Conservation (phyloP, 768 basidiomycete genomes). For the Mycena vulgaris region DNA sequence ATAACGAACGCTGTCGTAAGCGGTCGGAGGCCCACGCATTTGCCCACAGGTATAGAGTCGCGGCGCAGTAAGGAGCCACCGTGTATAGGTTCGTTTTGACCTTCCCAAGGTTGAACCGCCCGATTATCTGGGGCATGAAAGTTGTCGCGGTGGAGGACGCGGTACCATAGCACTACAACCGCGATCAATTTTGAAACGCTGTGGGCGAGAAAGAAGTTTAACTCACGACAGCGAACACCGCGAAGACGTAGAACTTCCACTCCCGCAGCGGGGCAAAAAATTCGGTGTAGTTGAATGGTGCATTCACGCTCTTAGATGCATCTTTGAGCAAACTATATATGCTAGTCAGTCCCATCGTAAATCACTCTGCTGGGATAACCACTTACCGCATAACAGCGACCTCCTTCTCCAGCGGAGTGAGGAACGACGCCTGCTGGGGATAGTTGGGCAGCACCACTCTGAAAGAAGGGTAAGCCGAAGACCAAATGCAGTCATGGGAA, state of each 20-base stretch:
- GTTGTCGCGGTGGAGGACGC: not conserved
- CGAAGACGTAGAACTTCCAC: slow-evolving; percentile 12
- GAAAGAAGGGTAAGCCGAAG: not conserved
- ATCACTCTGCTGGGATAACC: too few relatives aligned
- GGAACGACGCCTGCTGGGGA: slow-evolving; percentile 1
- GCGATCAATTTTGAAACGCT: not conserved
- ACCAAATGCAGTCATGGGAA: not conserved
- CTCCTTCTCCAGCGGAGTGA: slow-evolving; percentile 7
- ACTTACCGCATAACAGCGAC: slow-evolving; percentile 7
- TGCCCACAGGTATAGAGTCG: slow-evolving; percentile 1
- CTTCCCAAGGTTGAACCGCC: slow-evolving; percentile 2
- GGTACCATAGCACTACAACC: slow-evolving; percentile 5
- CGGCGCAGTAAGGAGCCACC: slow-evolving; percentile 8
- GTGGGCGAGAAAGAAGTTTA: not conserved
- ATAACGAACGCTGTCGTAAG: not conserved
- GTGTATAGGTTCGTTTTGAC: slow-evolving; percentile 23
- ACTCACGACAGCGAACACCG: slow-evolving; percentile 1
- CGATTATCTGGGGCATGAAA: slow-evolving; percentile 12
- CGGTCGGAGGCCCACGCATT: slow-evolving; percentile 3
- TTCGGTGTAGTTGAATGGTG: not conserved
- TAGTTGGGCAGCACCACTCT: not conserved
- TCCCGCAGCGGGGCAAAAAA: slow-evolving; percentile 8
- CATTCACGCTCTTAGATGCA: not conserved
- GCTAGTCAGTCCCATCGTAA: not conserved
- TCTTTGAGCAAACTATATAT: not conserved